Base-by-base conservation (phyloP, 148 eudicot genomes). In the Rhododendron kiyosumense region DNA sequence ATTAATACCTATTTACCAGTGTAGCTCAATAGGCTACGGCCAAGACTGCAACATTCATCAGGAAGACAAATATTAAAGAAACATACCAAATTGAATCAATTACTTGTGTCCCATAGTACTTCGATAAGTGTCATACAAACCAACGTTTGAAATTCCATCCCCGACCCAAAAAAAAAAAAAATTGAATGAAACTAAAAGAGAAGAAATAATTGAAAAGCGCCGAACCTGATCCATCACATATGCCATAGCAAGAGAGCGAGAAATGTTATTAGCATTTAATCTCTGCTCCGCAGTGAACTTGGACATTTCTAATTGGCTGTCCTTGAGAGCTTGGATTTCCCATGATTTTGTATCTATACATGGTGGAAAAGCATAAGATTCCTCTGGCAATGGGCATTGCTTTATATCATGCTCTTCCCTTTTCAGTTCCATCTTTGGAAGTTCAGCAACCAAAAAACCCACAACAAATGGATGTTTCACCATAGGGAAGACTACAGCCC, bases 221-320 rank as follows among this genome's bases (percentile, higher is more conserved):
- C 26, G 46, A 85, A 97, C 99, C 98, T 97, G 99, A 90, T 97
- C 99, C 99, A 97, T 97, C 83, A 97, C 96, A 93, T 97, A 95
- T 46, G 95, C 99, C 96, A 89, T 89, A 77, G 98, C 98, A 81
- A 95, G 89, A 75, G 99, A 91, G 81, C 91, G 89, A 82, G 99
- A 94, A 82, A 97, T 95, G 87, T 92, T 91, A 43, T 92, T 91
- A 75, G 98, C 98, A 88, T 93, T 97, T 84, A 91, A 86, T 90
- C 87, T 95, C 89, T 97, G 98, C 48, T 94, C 98, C 22, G 93
- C 85, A 84, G 96, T 90, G 85, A 95, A 92, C 82, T 87, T 92
- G 87, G 87, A 90, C 71, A 84, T 86, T 30, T 85, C 92, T 78
- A 85, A 65, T 32, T 90, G 82, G 75, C 87, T 88, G 81, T 84